Evolutionary conservation across 257 asterid genomes (phyloP).

Genomic region (Haberlea rhodopensis): DNA sequence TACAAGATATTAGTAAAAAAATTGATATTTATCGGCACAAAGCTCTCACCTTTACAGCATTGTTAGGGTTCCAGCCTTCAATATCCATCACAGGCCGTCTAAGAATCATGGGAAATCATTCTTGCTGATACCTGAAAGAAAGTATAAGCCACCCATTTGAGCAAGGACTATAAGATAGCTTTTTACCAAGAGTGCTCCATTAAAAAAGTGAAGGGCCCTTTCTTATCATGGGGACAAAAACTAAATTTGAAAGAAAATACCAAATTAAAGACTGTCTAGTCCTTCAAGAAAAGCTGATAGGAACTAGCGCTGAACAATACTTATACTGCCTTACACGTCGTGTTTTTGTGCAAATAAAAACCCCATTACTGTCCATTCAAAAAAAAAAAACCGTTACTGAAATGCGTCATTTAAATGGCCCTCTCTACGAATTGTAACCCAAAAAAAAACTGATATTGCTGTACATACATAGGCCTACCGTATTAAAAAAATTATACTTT

Average conservation of each 20-base stretch:
- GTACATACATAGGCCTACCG: neutral
- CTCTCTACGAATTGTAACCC: too few relatives aligned
- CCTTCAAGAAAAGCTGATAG: slow-evolving; percentile 7
- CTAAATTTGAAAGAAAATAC: slow-evolving; percentile 3
- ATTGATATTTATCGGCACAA: slow-evolving; percentile 10
- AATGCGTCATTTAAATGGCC: neutral
- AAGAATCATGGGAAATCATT: slow-evolving; percentile 45
- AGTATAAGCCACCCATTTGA: slow-evolving; percentile 23
- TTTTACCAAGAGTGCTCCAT: slow-evolving; percentile 2
- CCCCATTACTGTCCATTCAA: too few relatives aligned
- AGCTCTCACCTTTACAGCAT: slow-evolving; percentile 63
- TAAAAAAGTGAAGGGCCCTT: neutral
- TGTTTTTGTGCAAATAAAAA: too few relatives aligned
- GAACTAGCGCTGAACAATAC: neutral
- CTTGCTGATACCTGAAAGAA: slow-evolving; percentile 22
- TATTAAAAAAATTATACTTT: too few relatives aligned
- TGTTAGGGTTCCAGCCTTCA: slow-evolving; percentile 57
- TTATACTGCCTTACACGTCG: neutral
- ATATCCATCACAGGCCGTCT: slow-evolving; percentile 65
- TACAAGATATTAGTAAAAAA: neutral
- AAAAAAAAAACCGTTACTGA: neutral
- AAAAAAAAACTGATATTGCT: neutral
- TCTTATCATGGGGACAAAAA: neutral
- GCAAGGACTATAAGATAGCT: slow-evolving; percentile 10
- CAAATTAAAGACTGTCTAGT: neutral